Evolutionary conservation across 169 alveolate species (phyloP), one percentile per base, ranked within the genome.

Genomic region (Plasmodium adleri): DNA sequence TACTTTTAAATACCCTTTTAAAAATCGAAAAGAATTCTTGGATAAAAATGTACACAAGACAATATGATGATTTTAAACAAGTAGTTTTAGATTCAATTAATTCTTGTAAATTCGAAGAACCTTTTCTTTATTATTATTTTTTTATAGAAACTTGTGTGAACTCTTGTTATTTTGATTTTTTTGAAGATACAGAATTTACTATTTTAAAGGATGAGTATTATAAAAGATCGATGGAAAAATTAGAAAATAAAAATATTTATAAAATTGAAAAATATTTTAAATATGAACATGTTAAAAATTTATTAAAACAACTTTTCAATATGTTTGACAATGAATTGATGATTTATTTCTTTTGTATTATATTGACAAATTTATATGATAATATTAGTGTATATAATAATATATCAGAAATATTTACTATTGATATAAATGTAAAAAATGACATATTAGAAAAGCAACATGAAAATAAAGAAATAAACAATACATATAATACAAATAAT

Each of bases 11-110:
- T 68, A 10, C 71, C 9, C 45, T 39, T 17, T 70, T 83, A 24
- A 70, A 83, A 70, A 83, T 71, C 47, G 91, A 83, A 83, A 83
- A 83, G 68, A 83, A 28, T 13, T 10, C 54, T 39, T 83, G 91
- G 83, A 15, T 70, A 9, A 83, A 70, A 43, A 70, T 54, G 20
- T 71, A 70, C 17, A 63, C 71, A 43, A 72, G 45, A 12, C 75
- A 60, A n/a, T 67, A 58, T 43, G 67, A 56, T 1, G 63, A 83
- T 71, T 83, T 83, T 71, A 71, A 70, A 50, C 20, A 83, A n/a
- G 6, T 71, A 10, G 26, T 83, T 26, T 83, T 59, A 39, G 39
- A 54, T 49, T 70, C 86, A 13, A 70, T 83, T n/a, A 60, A 83
- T 8, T 54, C 8, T 22, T 20, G 71, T 50, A 67, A 71, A 50